Base-by-base conservation (phyloP, 176 grass and related monocot genomes). In the Aechmea fasciata region DNA sequence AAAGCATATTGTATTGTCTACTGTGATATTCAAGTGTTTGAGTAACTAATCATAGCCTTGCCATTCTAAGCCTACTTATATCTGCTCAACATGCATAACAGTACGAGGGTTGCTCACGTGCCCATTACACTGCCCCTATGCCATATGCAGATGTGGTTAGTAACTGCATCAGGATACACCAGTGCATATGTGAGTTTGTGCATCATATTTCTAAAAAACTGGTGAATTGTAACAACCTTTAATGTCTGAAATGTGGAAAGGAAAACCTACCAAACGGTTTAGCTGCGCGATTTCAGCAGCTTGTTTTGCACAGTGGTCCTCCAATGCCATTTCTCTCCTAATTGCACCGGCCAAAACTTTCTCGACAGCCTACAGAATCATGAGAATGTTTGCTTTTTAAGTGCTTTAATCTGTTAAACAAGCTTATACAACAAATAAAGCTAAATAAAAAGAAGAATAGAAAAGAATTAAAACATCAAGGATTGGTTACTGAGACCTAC, bases 281-380 rank as follows among this genome's bases (percentile, higher is more conserved):
- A 99, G 78, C 57, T 92, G 89, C 65, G 66, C 76, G 78, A 99
- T 99, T 83, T 99, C 86, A 80, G 84, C 78, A 75, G 76, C 69
- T 85, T 99, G 94, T 76, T 78, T 90, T n/a, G 71, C 74, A 84
- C 89, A 92, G 47, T 90, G 80, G 54, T 84, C 82, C 76, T 99
- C 94, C 12, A 88, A 74, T 65, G 87, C 94, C 89, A 88, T 99
- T 72, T 99, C 94, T 79, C 89, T 84, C 84, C 94, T 92, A 67
- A 99, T 88, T 20, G 94, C 81, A 77, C 89, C 94, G 72, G 87
- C 75, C 73, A 99, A 73, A 48, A 99, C 82, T 48, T 99, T 93
- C 77, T 99, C 80, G 55, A 99, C 94, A 75, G 87, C 94, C 94
- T 99, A 73, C 49, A 78, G 25, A 71, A 25, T 73, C 8, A 87